phyloP scores from a whole-genome alignment of 78 protist genomes.

The slime mould (Dictyostelium discoideum) region DNA sequence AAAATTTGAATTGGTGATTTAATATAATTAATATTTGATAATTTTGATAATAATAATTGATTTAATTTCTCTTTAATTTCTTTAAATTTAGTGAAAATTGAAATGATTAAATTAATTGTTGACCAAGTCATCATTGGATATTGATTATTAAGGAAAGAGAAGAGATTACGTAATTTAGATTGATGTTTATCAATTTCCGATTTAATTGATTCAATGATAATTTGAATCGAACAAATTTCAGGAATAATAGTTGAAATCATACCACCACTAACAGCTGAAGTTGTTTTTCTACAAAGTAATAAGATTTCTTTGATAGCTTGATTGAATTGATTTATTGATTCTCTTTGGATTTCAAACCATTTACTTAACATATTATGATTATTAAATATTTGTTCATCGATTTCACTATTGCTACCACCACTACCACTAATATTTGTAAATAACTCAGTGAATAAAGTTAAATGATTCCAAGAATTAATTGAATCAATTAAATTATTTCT shows the following conservation, averaged over 20 bases:
- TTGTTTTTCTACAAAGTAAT: slow-evolving; percentile 20
- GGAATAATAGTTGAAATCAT: background rate
- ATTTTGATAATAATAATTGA: background rate
- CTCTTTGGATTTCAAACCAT: slow-evolving; percentile 16
- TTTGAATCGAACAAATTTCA: background rate
- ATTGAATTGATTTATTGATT: background rate
- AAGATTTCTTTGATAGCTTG: background rate
- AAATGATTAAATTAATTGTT: background rate
- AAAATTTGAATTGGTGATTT: background rate
- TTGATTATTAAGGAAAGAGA: background rate
- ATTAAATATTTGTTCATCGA: background rate
- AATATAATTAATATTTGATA: background rate
- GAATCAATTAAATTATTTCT: background rate
- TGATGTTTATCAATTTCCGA: background rate
- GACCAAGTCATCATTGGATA: slow-evolving; percentile 16
- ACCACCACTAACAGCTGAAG: background rate
- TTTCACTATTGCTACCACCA: background rate
- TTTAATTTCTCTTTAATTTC: background rate
- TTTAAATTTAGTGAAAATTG: background rate
- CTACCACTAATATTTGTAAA: background rate
- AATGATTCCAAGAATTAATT: background rate
- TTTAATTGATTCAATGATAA: background rate
- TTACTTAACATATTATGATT: background rate
- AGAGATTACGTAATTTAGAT: slow-evolving; percentile 14
- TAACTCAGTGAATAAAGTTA: slow-evolving; percentile 1